phyloP scores from a whole-genome alignment of 768 basidiomycete species.

The Auriscalpium microsporum region DNA sequence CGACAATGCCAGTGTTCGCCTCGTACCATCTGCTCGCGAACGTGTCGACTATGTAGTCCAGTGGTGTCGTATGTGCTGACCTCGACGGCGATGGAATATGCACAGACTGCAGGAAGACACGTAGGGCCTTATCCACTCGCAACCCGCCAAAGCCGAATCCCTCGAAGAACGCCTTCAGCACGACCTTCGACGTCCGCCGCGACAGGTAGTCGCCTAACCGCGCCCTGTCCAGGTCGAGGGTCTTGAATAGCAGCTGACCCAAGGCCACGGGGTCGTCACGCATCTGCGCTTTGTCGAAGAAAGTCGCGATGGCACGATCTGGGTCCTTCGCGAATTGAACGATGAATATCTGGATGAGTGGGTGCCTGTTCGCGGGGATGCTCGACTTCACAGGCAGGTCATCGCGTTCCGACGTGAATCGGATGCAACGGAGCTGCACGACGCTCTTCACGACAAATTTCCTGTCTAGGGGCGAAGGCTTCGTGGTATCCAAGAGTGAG shows the following conservation, averaged over 20 bases:
- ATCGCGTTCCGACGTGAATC: constrained; percentile 61
- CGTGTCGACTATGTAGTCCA: constrained; percentile 71
- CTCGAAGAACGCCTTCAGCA: constrained; percentile 80
- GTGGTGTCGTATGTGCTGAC: constrained; percentile 30
- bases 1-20: constrained; percentile 68
- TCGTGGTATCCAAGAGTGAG: constrained; percentile 45
- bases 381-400: constrained; percentile 41
- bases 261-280: constrained; percentile 67
- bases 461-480: constrained; percentile 53
- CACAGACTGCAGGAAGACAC: constrained; percentile 81
- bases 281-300: constrained; percentile 53
- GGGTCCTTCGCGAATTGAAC: constrained; percentile 74
- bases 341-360: constrained; percentile 64
- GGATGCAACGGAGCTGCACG: constrained; percentile 64
- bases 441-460: constrained; percentile 87
- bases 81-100: constrained; percentile 44
- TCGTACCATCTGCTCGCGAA: constrained; percentile 90
- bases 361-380: constrained; percentile 39
- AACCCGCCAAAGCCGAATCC: constrained; percentile 79
- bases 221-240: constrained; percentile 72
- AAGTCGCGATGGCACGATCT: constrained; percentile 63
- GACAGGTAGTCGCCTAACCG: constrained; percentile 81
- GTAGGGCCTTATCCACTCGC: constrained; percentile 81
- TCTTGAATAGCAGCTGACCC: constrained; percentile 73
- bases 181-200: constrained; percentile 59